Base-by-base conservation (phyloP, 1,284 basidiomycete genomes). In the Puccinia coronata region DNA sequence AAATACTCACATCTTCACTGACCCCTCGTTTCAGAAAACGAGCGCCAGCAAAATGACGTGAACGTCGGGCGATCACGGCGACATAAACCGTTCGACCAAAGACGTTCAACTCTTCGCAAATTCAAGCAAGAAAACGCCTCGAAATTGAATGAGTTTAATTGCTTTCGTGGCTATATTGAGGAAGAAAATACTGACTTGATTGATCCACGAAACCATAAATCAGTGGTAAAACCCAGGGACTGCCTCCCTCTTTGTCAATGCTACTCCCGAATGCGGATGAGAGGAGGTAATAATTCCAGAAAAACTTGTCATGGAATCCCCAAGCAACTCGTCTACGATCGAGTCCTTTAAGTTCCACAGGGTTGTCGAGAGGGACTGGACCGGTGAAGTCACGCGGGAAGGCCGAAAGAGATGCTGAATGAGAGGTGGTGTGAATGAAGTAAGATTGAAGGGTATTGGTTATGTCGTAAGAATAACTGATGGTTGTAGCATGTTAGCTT, bases 201-300 rank as follows among this genome's bases (percentile, higher is more conserved):
- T 99, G 97, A 85, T 99, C 96, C 11, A 98, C 95, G 85, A 95
- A 95, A 0, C 97, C 97, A 84, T 98, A 95, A 0, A 99, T 92
- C 63, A 99, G 88, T 0, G 97, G 95, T 12, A 98, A 87, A 2
- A 98, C 89, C 97, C 96, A 99, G 82, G 91, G 90, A 39, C 91
- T 90, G 82, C 89, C 90, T 53, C 88, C 87, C 55, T 89, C 87
- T 16, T 86, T 85, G 47, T 86, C 85, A 34, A 89, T 88, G 41
- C 67, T 61, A 80, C 63, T 82, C 80, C 84, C 41, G 82, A 90
- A 89, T 0, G 89, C 88, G 0, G 91, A 89, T 0, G 90, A 89
- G n/a, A 98, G 89, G 86, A 99, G 90, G 85, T 95, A 91, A 84
- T 93, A 92, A 85, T 99, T 99, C 97, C 97, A 99, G 55, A 95